Evolutionary conservation across 2,329 filamentous ascomycete genomes (phyloP), one percentile per base, ranked within the genome.

Genomic region (Colletotrichum tofieldiae): DNA sequence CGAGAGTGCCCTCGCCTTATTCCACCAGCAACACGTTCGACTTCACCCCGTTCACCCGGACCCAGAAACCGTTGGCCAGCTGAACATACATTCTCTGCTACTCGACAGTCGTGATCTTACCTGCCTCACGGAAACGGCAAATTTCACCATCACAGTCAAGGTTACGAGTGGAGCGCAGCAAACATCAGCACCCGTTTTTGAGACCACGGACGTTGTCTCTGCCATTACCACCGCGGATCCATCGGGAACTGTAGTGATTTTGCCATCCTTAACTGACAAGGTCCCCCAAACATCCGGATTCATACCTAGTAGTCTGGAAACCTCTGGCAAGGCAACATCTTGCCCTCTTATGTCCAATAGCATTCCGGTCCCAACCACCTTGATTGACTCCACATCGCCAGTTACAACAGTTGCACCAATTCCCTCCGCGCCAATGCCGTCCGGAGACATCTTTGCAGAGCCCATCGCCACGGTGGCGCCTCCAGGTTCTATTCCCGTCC

Each of bases 381-480:
- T 83, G 43, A 76, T 84, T 1, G 61, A 73, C n/a, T 43, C 71
- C 23, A 51, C 58, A 29, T 61, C 67, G 29, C 54, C 67, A 11
- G 61, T 16, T 20, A 58, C 56, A 4, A 54, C 35, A 20, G 35
- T 56, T 20, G 45, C 37, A 11, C 67, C 60, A 12, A 35, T 67
- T 11, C 71, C 71, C 1, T 67, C 71, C 7, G 55, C 70, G 20
- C 61, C 62, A 35, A 81, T 80, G 77, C 75, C 78, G 29, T 77
- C 78, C 16, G 71, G 78, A 16, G 79, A 92, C 75, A 90, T 92
- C 64, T 92, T 92, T 75, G 82, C 83, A 9, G 77, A 79, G 14
- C 88, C 90, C 37, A 86, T 93, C 62, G 86, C 84, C 23, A 88
- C 86, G 1, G 84, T 81, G 72, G 79, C 86, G 14, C 89, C 90